Percentiles rank a stretch among this genome's conserved stretches.
Conservation (phyloP, 169 alveolate species). For the Eimeria praecox region DNA sequence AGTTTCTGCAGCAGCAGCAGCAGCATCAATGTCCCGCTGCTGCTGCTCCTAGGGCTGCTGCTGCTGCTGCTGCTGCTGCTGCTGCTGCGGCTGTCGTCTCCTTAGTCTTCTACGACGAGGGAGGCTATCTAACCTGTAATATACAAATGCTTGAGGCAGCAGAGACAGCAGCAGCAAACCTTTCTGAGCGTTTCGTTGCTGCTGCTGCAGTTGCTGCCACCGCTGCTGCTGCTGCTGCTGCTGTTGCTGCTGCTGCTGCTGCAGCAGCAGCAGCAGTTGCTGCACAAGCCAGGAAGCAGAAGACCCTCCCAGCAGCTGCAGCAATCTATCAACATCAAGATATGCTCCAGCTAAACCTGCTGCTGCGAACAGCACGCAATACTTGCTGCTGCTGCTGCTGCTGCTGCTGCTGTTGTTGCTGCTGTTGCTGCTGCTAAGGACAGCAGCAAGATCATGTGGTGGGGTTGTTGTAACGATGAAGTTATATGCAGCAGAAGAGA, state of each 20-base stretch:
- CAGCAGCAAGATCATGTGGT: neutral
- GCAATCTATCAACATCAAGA: neutral
- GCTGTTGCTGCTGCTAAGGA: constrained; percentile 1
- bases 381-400: neutral
- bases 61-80: neutral
- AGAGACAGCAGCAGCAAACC: neutral
- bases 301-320: neutral
- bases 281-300: neutral
- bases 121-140: neutral
- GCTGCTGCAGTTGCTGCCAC: constrained; percentile 39
- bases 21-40: too few relatives aligned
- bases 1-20: too few relatives aligned
- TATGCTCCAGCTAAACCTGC: constrained; percentile 16
- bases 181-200: constrained; percentile 5
- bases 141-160: neutral
- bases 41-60: neutral
- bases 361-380: constrained; percentile 32
- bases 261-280: neutral
- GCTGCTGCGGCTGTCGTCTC: neutral
- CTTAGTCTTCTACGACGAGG: neutral
- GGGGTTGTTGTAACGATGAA: constrained; percentile 13
- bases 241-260: neutral
- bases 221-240: constrained; percentile 45
- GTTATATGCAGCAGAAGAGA: neutral
- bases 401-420: neutral